Evolutionary conservation across 768 basidiomycete genomes (phyloP), one percentile per base, ranked within the genome.

Genomic region (Holtermannia corniformis): DNA sequence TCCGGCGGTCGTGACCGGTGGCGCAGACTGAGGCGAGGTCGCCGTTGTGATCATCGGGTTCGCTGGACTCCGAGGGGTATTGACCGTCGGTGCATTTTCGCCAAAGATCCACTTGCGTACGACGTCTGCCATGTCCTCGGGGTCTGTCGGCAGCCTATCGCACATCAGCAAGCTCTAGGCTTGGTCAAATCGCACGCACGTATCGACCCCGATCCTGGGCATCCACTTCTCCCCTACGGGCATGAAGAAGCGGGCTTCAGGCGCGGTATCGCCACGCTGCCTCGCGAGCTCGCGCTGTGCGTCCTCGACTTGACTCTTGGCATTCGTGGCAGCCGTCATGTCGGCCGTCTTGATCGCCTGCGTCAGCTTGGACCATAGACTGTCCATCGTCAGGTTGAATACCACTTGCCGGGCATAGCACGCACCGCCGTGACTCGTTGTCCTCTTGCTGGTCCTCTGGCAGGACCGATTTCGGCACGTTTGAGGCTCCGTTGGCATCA

Each of bases 281-380:
- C 78, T 81, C 37, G 87, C 81, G 51, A 79, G 72, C 62, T 95
- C 90, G 45, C 95, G 78, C 74, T 97, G 92, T 22, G 82, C 82
- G 58, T 93, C 90, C 75, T 99, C 95, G 0, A 99, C 87, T 12
- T 78, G 78, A 2, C 81, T 80, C 77, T 99, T 99, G 45, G 89
- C 87, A 23, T 80, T 80, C 3, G 91, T 95, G 21, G 95, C 95
- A 11, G 81, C 83, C 61, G 92, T 88, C 89, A 97, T 93, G 70
- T 99, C 90, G 65, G 85, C 87, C 26, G 76, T 77, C 25, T 78
- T 69, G 72, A 99, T 96, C 19, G 93, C 95, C 16, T 78, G 75
- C 22, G 95, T 97, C 41, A 99, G 75, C 44, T 82, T 77, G 37
- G 76, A 65, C 95, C 95, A 99, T 49, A 96, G 73, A 61, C 86